phyloP scores from a whole-genome alignment of 768 basidiomycete genomes.

The Pleurotus eryngii region DNA sequence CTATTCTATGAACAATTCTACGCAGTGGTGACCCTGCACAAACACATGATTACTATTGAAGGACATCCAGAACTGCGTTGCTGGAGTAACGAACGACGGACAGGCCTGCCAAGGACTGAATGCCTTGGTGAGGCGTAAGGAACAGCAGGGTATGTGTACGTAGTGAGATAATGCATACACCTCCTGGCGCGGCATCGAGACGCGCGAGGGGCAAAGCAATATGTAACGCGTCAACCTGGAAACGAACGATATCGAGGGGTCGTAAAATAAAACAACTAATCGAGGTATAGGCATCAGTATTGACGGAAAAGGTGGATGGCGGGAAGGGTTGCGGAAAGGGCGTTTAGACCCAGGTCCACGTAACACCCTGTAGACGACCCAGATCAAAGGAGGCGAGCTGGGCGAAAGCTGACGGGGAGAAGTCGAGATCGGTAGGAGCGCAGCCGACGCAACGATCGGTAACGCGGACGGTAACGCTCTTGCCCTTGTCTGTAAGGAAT shows the following conservation, averaged over 20 bases:
- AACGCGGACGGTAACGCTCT: slow-evolving; percentile 43
- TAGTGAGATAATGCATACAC: background rate
- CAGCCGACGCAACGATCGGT: slow-evolving; percentile 68
- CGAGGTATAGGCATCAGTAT: slow-evolving; percentile 8
- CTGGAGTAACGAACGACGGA: background rate
- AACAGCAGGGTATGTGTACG: background rate
- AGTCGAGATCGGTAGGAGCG: slow-evolving; percentile 48
- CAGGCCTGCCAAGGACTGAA: background rate
- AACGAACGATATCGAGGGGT: slow-evolving; percentile 11
- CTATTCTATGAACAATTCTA: background rate
- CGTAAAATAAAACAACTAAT: slow-evolving; percentile 7
- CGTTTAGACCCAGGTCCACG: slow-evolving; percentile 46
- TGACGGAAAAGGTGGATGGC: slow-evolving; percentile 6
- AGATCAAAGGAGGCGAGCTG: slow-evolving; percentile 36
- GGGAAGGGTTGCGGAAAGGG: background rate
- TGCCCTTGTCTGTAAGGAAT: slow-evolving; percentile 44
- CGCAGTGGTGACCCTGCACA: background rate
- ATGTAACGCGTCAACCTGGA: slow-evolving; percentile 25
- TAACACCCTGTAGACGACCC: slow-evolving; percentile 50
- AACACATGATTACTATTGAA: background rate
- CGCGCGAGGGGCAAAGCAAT: slow-evolving; percentile 16
- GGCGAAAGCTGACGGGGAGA: slow-evolving; percentile 57
- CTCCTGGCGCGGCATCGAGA: slow-evolving; percentile 12
- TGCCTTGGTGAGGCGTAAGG: background rate
- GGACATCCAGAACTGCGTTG: background rate